phyloP scores from a whole-genome alignment of 208 protist genomes.

The Leishmania turanica region DNA sequence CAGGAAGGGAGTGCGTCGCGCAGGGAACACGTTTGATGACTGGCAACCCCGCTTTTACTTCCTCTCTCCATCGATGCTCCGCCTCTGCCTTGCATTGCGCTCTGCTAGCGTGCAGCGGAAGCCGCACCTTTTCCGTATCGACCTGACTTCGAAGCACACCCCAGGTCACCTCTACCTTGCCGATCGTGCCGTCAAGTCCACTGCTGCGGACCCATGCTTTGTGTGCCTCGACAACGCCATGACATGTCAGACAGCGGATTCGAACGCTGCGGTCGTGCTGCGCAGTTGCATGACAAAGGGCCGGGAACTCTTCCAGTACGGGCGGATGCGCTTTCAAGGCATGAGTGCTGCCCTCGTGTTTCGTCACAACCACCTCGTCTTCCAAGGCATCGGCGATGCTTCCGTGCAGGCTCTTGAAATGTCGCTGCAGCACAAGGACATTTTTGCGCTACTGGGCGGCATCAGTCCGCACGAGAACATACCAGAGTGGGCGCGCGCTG shows the following conservation, averaged over 20 bases:
- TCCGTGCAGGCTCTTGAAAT: slow-evolving; percentile 51
- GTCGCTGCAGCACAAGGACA: slow-evolving; percentile 48
- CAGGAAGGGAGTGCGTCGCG: neutral
- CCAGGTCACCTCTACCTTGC: slow-evolving; percentile 59
- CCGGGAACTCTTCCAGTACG: slow-evolving; percentile 15
- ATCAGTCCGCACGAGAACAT: slow-evolving; percentile 35
- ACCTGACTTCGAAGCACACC: slow-evolving; percentile 21
- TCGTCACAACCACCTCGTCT: slow-evolving; percentile 45
- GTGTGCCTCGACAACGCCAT: slow-evolving; percentile 57
- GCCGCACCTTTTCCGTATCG: slow-evolving; percentile 25
- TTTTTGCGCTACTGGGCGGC: slow-evolving; percentile 60
- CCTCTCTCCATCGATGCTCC: slow-evolving; percentile 13
- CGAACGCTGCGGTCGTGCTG: slow-evolving; percentile 43
- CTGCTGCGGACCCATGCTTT: slow-evolving; percentile 44
- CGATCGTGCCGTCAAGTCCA: slow-evolving; percentile 79
- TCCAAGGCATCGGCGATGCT: slow-evolving; percentile 65
- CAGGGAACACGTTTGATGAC: neutral
- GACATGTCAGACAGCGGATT: slow-evolving; percentile 36
- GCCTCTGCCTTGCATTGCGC: slow-evolving; percentile 17
- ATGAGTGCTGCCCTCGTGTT: slow-evolving; percentile 54
- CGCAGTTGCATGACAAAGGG: slow-evolving; percentile 21
- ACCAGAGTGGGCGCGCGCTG: slow-evolving; percentile 18
- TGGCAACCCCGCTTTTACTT: neutral
- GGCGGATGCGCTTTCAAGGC: slow-evolving; percentile 50
- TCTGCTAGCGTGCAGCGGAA: slow-evolving; percentile 6